Evolutionary conservation across 2,329 filamentous ascomycete species (phyloP).

Genomic region (Bisporella sp.): DNA sequence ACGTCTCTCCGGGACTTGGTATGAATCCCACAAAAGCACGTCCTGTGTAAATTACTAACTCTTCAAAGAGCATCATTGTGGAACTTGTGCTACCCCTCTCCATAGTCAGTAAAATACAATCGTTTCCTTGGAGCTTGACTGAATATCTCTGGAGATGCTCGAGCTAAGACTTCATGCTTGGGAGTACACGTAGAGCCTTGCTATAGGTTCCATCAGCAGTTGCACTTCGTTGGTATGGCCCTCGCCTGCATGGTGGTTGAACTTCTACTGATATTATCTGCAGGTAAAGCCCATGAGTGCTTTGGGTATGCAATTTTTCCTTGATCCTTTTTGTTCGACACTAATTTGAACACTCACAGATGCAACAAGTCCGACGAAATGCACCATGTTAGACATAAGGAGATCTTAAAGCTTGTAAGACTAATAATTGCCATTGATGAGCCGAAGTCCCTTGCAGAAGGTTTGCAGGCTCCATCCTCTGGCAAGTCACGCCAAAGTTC

Average conservation of each 20-base stretch:
- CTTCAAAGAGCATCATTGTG: constrained; percentile 26
- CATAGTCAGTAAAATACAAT: constrained; percentile 16
- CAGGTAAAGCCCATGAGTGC: constrained; percentile 26
- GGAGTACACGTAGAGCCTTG: constrained; percentile 28
- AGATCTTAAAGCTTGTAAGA: constrained; percentile 22
- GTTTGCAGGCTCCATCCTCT: not conserved
- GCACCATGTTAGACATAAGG: constrained; percentile 25
- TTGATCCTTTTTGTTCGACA: too few relatives aligned
- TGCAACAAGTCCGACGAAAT: constrained; percentile 26
- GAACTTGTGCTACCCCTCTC: constrained; percentile 23
- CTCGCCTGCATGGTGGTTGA: not conserved
- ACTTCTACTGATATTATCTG: not conserved
- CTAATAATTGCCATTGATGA: constrained; percentile 19
- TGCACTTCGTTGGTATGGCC: constrained; percentile 26
- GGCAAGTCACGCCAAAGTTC: constrained; percentile 2
- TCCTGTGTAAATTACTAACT: constrained; percentile 8
- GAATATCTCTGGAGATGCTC: constrained; percentile 16
- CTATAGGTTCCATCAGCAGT: constrained; percentile 26
- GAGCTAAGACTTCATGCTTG: constrained; percentile 24
- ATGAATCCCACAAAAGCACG: not conserved
- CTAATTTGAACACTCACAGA: constrained; percentile 6
- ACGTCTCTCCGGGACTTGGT: constrained; percentile 25
- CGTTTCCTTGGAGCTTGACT: not conserved
- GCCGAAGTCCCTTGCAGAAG: not conserved
- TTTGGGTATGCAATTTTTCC: constrained; percentile 14